Conservation (phyloP, 2,329 filamentous ascomycete genomes). For the Aspergillus sojae region DNA sequence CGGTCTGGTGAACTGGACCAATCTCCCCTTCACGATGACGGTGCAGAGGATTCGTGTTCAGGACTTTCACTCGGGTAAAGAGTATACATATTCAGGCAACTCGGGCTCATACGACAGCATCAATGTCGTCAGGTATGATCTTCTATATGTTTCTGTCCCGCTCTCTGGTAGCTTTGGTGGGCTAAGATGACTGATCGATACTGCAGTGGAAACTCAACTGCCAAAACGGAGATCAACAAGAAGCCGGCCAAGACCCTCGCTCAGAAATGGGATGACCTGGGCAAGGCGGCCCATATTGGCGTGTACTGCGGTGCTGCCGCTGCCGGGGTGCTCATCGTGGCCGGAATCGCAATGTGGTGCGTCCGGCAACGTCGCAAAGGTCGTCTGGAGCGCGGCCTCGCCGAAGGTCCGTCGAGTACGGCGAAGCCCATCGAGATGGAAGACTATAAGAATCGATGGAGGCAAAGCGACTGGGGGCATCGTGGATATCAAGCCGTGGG, state of each 20-base stretch:
- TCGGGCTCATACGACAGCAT: background rate
- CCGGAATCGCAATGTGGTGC: background rate
- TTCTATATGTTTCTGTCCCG: too few species aligned
- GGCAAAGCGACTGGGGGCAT: background rate
- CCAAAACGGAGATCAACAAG: background rate
- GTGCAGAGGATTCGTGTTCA: background rate
- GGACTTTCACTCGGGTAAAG: background rate
- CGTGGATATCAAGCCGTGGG: background rate
- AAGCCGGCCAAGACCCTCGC: background rate
- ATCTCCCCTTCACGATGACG: background rate
- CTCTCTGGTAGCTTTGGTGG: too few species aligned
- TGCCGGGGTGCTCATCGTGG: background rate
- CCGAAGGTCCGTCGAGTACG: background rate
- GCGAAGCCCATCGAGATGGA: background rate
- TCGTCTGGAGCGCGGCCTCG: background rate
- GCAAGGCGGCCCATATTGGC: background rate
- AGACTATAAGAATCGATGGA: background rate
- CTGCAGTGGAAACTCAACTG: background rate
- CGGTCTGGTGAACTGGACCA: constrained; percentile 4
- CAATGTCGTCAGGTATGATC: background rate
- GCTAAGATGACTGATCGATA: background rate
- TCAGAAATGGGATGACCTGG: background rate
- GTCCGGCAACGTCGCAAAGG: background rate
- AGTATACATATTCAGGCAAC: background rate
- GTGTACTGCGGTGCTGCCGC: background rate